phyloP scores from a whole-genome alignment of 768 basidiomycete species.

The Suillus luteus region DNA sequence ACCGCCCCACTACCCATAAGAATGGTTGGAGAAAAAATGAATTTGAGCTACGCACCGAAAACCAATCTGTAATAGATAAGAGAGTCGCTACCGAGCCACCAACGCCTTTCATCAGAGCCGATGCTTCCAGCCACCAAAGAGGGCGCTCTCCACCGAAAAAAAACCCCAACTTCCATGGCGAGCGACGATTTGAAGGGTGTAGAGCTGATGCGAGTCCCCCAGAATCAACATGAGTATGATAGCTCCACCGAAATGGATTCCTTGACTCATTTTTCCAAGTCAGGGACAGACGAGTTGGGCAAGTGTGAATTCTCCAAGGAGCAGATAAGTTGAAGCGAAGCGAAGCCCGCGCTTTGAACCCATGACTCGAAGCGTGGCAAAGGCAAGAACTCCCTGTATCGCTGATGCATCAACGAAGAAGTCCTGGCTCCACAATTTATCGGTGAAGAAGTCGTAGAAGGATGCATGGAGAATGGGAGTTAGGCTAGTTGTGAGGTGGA shows the following conservation, averaged over 20 bases:
- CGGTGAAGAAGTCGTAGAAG: constrained; percentile 28
- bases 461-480: constrained; percentile 33
- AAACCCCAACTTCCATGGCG: not conserved
- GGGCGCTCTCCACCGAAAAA: too few species aligned
- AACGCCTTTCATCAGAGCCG: too few species aligned
- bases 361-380: not conserved
- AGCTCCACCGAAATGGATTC: not conserved
- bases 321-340: not conserved
- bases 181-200: not conserved
- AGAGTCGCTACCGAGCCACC: too few species aligned
- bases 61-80: too few species aligned
- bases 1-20: too few species aligned
- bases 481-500: too few species aligned
- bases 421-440: constrained; percentile 12
- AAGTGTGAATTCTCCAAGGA: not conserved
- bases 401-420: constrained; percentile 7
- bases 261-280: not conserved
- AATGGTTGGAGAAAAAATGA: too few species aligned
- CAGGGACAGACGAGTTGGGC: not conserved
- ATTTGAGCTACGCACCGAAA: too few species aligned
- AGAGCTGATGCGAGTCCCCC: not conserved
- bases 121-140: too few species aligned
- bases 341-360: fast-evolving
- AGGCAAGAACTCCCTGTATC: too few species aligned
- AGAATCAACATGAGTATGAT: not conserved